phyloP scores from a whole-genome alignment of 140 eudicot genomes.

The Ambrosia hybrid region DNA sequence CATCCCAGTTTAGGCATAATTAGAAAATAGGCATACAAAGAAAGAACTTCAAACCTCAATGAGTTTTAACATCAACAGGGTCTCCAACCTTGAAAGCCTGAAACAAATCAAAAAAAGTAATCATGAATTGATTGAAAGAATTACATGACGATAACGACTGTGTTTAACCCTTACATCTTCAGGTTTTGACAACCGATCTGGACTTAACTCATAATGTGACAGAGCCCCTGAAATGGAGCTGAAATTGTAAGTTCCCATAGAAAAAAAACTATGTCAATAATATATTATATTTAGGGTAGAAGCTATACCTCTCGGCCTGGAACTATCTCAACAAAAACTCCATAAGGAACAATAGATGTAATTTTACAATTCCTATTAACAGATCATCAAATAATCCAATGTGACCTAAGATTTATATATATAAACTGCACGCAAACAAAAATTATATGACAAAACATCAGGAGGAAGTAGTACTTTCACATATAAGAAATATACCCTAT shows the following conservation, averaged over 20 bases:
- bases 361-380: slow-evolving; percentile 80
- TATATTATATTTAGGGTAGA: slow-evolving; percentile 2
- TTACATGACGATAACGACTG: slow-evolving; percentile 6
- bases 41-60: slow-evolving; percentile 59
- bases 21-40: background rate
- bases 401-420: background rate
- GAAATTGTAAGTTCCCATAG: background rate
- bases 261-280: too few relatives aligned
- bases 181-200: slow-evolving; percentile 78
- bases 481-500: slow-evolving; percentile 49
- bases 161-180: slow-evolving; percentile 78
- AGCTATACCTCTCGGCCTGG: slow-evolving; percentile 91
- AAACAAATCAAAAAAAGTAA: slow-evolving; percentile 4
- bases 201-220: slow-evolving; percentile 91
- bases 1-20: too few relatives aligned
- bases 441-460: too few relatives aligned
- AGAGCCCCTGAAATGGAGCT: slow-evolving; percentile 72
- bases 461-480: background rate
- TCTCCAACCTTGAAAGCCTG: slow-evolving; percentile 98
- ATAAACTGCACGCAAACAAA: too few relatives aligned
- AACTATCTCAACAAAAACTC: slow-evolving; percentile 92
- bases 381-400: slow-evolving; percentile 22
- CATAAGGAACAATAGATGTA: slow-evolving; percentile 83
- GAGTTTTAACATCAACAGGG: slow-evolving; percentile 85
- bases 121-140: slow-evolving; percentile 12